Evolutionary conservation across 768 basidiomycete species (phyloP).

Genomic region (Termitomyces eurrhizus): DNA sequence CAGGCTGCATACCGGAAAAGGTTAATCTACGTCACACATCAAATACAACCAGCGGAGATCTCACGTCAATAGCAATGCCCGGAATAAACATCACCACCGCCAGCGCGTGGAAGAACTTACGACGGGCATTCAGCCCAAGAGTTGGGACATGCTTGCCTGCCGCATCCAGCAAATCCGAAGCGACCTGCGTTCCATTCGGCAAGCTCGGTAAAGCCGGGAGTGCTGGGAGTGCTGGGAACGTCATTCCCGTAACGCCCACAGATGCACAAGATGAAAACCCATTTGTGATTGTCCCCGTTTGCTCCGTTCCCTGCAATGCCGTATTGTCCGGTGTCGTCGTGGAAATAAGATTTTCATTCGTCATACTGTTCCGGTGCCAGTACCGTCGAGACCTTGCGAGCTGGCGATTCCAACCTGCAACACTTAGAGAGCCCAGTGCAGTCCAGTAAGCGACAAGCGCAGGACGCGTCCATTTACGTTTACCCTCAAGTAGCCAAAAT

Average conservation of each 20-base stretch:
- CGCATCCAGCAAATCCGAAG: constrained; percentile 71
- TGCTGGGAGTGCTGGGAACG: constrained; percentile 44
- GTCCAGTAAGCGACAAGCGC: constrained; percentile 86
- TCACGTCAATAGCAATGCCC: constrained; percentile 81
- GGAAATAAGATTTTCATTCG: constrained; percentile 31
- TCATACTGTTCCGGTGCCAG: constrained; percentile 41
- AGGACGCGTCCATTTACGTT: constrained; percentile 73
- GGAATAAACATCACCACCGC: constrained; percentile 97
- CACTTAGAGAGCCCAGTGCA: constrained; percentile 71
- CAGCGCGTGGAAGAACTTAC: constrained; percentile 96
- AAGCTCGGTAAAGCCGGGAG: constrained; percentile 46
- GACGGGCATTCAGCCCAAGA: constrained; percentile 82
- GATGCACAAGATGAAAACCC: constrained; percentile 9
- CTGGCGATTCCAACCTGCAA: constrained; percentile 94
- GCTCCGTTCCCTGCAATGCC: constrained; percentile 3
- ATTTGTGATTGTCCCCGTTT: constrained; percentile 1
- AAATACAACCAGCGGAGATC: constrained; percentile 38
- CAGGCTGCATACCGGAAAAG: constrained; percentile 56
- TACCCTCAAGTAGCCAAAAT: constrained; percentile 74
- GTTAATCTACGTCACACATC: constrained; percentile 14
- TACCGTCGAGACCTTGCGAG: constrained; percentile 73
- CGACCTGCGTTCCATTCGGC: constrained; percentile 49
- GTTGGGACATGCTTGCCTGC: constrained; percentile 91
- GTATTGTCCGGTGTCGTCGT: constrained; percentile 21
- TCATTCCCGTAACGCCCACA: constrained; percentile 27